Base-by-base conservation (phyloP, 2,329 filamentous ascomycete species). In the Pseudocercospora eumusae region DNA sequence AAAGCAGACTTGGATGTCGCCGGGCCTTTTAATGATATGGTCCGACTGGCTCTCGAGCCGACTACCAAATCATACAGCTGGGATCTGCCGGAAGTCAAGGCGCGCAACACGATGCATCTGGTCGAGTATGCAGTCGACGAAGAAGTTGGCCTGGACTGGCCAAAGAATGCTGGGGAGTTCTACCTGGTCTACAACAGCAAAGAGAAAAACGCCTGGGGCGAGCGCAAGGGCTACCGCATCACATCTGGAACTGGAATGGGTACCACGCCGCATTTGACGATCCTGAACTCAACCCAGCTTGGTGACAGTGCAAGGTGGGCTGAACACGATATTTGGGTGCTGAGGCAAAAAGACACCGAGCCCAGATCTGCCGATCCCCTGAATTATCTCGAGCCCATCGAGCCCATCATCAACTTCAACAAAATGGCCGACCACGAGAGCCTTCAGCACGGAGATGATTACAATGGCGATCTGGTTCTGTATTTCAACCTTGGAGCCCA, bases 401-500 rank as follows among this genome's bases (percentile, higher is more conserved):
- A 84, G 56, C 84, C 84, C 4, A 74, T 81, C 3, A 72, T 85
- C 20, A 75, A 84, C 66, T 85, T 86, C 65, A 70, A 71, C 44
- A 76, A 78, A 27, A 84, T 84, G 70, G 79, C 83, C 36, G 71
- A 84, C 64, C 75, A 71, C 15, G 80, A 83, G 66, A 81, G 68
- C 69, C 70, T 63, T 60, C 79, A 78, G 23, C 75, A 76, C 50
- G 73, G 77, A 62, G 76, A 77, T 1, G 56, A 63, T 11, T 68
- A 69, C 28, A 64, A 69, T 36, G 69, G 64, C 5, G 71, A 69
- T 69, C 58, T 77, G 10, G 80, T 83, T 1, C 63, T 82, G 3
- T 83, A 80, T 75, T 79, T 83, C 66, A 83, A 83, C 66, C 71
- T 84, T 8, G 81, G 81, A 49, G 81, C 81, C 71, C 81, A 84